Evolutionary conservation across 169 alveolate genomes (phyloP), one percentile per base, ranked within the genome.

Genomic region (Cryptosporidium ubiquitum): DNA sequence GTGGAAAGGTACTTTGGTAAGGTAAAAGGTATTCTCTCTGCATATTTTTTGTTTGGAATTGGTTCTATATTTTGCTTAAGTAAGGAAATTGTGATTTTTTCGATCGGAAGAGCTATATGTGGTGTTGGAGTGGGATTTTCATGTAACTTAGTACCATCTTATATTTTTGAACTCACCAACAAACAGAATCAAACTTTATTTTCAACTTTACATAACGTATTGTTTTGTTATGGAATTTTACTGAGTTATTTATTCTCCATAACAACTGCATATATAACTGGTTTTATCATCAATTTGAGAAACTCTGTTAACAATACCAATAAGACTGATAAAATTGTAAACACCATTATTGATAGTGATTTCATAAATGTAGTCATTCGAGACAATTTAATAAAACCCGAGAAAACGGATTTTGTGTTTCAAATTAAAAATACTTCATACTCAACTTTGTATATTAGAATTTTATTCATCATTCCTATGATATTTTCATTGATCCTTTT

Each of bases 111-210:
- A 51, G 5, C 61, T n/a, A 7, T 79, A 40, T 79, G 68, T 47
- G 89, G 89, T 44, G 39, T 61, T 14, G 89, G 89, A 14, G 55
- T 58, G 5, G 89, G 89, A 29, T 31, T 79, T 16, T 58, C 89
- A 23, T 79, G 26, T 31, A 31, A 42, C 18, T 26, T 79, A 37
- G 68, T 58, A 4, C 89, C 89, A 16, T 61, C 79, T 20, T 79
- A 79, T 39, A 79, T 79, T 10, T 29, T 44, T 33, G 89, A 58
- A 20, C 79, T 79, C 42, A 79, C 89, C 7, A 47, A 64, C 35
- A 79, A 47, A 61, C 89, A 79, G 64, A 79, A 79, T 61, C 89
- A 79, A 47, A 79, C 40, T 20, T 58, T 79, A 39, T 79, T 31
- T 79, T 79, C 74, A 40, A 66, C 89, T 20, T 42, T 79, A 61